Evolutionary conservation across 768 basidiomycete species (phyloP).

Genomic region (Coprinopsis sp.): DNA sequence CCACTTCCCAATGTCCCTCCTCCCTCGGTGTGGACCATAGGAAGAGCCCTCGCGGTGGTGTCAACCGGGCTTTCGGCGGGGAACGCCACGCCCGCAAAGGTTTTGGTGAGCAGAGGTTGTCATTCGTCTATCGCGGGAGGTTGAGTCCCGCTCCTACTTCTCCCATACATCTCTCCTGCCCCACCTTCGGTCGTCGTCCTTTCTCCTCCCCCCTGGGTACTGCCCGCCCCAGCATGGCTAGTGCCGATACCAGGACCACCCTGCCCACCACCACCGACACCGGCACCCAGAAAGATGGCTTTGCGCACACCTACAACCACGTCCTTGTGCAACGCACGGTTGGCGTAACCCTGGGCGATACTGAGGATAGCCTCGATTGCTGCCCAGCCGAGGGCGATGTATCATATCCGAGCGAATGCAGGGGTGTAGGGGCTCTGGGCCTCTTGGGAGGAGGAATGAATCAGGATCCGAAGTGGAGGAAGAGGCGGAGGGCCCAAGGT

Average conservation of each 20-base stretch:
- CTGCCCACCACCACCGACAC: not conserved
- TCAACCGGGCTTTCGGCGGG: not conserved
- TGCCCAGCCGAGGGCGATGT: conserved; percentile 74
- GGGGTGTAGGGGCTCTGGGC: too few relatives aligned
- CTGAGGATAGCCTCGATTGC: conserved; percentile 61
- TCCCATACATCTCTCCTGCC: not conserved
- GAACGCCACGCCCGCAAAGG: too few relatives aligned
- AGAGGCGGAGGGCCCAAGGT: too few relatives aligned
- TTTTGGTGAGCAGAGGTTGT: conserved; percentile 31
- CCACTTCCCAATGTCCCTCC: too few relatives aligned
- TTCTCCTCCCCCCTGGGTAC: not conserved
- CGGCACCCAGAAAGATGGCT: conserved; percentile 5
- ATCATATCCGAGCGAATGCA: conserved; percentile 72
- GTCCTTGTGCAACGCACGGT: conserved; percentile 61
- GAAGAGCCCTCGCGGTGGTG: not conserved
- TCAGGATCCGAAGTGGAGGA: too few relatives aligned
- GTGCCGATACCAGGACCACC: not conserved
- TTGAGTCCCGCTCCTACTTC: too few relatives aligned
- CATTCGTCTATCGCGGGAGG: conserved; percentile 22
- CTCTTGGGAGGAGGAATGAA: too few relatives aligned
- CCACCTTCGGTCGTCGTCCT: not conserved
- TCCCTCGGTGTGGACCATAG: too few relatives aligned
- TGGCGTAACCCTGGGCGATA: conserved; percentile 67
- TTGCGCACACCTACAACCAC: conserved; percentile 49
- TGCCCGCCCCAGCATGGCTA: not conserved